These are phyloP conservation scores for Nemania serpens DNA, from an alignment of 2,329 filamentous ascomycete genomes.

Conservation along the genomic window DNA sequence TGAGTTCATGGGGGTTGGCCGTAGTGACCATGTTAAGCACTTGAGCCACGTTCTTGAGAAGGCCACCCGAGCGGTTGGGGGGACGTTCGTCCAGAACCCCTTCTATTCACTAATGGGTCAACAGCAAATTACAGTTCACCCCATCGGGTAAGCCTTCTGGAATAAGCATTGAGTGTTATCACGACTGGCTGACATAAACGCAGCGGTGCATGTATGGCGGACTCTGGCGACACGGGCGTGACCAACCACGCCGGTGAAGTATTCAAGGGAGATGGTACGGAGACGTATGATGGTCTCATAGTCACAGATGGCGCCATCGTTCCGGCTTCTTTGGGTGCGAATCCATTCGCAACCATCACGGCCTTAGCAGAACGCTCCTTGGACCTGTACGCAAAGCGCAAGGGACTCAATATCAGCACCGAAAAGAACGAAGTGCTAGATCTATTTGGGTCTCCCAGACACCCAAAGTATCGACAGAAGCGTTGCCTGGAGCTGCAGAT, in stretches of 20 bases:
- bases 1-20: conserved; percentile 63
- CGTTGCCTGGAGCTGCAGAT: conserved; percentile 21
- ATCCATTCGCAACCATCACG: conserved; percentile 71
- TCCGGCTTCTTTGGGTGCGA: conserved; percentile 66
- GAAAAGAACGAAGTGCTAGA: conserved; percentile 55
- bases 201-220: conserved; percentile 67
- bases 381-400: conserved; percentile 51
- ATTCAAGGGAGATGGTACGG: conserved; percentile 56
- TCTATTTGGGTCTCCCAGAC: conserved; percentile 58
- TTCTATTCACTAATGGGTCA: conserved; percentile 60
- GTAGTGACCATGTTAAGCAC: conserved; percentile 57
- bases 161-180: background rate
- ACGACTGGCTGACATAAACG: conserved; percentile 15
- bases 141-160: conserved; percentile 57
- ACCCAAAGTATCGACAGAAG: conserved; percentile 35
- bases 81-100: conserved; percentile 63
- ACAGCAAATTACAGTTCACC: conserved; percentile 68
- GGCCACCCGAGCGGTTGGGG: conserved; percentile 62
- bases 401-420: conserved; percentile 50
- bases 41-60: conserved; percentile 57
- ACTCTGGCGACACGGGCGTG: conserved; percentile 60
- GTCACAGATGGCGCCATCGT: conserved; percentile 66
- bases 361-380: conserved; percentile 69
- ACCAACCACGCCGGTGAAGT: conserved; percentile 66
- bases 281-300: conserved; percentile 62